Evolutionary conservation across 768 basidiomycete species (phyloP), one percentile per base, ranked within the genome.

Genomic region (Leucogyrophana mollusca): DNA sequence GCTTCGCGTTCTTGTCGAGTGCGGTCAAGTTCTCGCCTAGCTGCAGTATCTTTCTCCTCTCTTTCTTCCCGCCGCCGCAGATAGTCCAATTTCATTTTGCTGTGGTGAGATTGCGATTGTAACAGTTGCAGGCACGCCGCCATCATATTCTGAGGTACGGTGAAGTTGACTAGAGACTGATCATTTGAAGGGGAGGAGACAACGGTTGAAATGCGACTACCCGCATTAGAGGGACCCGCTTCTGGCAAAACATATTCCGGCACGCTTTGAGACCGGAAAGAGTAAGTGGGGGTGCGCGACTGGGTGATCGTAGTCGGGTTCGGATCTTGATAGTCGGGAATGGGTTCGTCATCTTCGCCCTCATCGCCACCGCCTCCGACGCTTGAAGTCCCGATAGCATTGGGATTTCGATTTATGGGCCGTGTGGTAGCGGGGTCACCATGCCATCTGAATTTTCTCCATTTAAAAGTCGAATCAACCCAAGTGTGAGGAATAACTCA

Each of bases 81-180:
- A 53, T 82, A 82, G 47, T 88, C 87, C 34, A 87, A 71, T 57
- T 85, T 85, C 67, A 80, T 73, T 63, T 83, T 83, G 50, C 77
- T 78, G 27, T 85, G 79, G 54, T 87, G 85, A 18, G 76, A 77
- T 57, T 89, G 87, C 34, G 79, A 70, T 51, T 82, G 82, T 33
- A 89, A 64, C 49, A 80, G 74, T 51, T 84, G 79, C 57, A 82
- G 60, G 51, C 77, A 82, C 13, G 78, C 72, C 20, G 71, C 63
- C 43, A 85, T 65, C 68, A 87, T 69, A 16, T 70, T 71, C 50
- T 85, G 82, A 4, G 81, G 74, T 35, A 85, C 59, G 7, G 76
- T 66, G 18, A 85, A 57, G 50, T 79, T 76, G 10, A 77, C 59
- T 17, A 77, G 61, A 2, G 73, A 50, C 49, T 70, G 72, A 22